Evolutionary conservation across 148 eudicot genomes (phyloP).

Genomic region (Camellia sinensis): DNA sequence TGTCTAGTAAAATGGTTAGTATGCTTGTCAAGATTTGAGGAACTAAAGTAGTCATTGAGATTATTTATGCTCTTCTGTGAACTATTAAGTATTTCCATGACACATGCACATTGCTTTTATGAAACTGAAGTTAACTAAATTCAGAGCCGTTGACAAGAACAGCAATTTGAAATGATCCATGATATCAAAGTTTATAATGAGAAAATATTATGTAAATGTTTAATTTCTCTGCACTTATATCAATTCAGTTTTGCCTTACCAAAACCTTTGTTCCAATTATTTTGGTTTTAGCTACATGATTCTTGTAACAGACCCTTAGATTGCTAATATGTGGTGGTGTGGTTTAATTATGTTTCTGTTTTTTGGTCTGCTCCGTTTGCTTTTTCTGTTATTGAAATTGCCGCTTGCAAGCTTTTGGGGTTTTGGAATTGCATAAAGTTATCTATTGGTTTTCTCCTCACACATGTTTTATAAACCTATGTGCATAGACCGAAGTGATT

Average conservation of each 20-base stretch:
- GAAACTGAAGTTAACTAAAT: background rate
- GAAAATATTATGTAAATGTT: background rate
- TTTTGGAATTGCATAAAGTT: too few species aligned
- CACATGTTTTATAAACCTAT: too few species aligned
- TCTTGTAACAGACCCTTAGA: too few species aligned
- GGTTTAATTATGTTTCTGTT: too few species aligned
- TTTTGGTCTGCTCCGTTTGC: too few species aligned
- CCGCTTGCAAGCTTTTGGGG: too few species aligned
- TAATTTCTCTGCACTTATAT: background rate
- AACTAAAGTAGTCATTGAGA: background rate
- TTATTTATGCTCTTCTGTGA: background rate
- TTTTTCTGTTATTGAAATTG: too few species aligned
- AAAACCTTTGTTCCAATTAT: too few species aligned
- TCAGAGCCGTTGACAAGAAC: background rate
- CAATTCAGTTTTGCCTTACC: background rate
- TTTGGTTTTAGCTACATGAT: too few species aligned
- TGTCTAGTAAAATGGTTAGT: background rate
- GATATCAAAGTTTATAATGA: background rate
- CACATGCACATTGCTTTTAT: background rate
- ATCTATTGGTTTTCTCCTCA: too few species aligned
- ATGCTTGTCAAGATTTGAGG: conserved; percentile 1
- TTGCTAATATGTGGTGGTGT: too few species aligned
- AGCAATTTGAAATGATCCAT: background rate
- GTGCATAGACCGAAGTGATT: too few species aligned
- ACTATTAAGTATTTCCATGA: background rate